These are phyloP conservation scores for Wickerhamomyces ciferrii DNA, from an alignment of 805 yeast species.

Conservation along the genomic window DNA sequence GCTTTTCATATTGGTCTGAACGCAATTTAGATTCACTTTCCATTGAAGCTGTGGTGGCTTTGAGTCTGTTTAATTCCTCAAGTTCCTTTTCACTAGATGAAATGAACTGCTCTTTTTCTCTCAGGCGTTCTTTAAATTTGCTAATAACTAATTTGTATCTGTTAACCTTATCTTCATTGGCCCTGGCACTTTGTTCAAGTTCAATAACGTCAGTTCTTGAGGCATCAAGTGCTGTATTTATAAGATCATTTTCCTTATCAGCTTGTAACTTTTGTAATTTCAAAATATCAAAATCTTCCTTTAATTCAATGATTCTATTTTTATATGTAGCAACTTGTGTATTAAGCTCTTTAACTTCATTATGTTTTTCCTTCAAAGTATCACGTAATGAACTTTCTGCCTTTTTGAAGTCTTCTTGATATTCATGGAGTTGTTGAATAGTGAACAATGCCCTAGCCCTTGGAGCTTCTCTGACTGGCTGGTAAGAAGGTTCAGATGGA, in stretches of 20 bases:
- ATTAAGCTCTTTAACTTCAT: conserved; percentile 10
- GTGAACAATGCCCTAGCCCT: conserved; percentile 22
- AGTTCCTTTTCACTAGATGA: conserved; percentile 1
- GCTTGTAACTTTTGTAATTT: conserved; percentile 14
- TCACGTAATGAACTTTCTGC: conserved; percentile 16
- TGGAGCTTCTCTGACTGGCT: conserved; percentile 11
- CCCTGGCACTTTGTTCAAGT: not conserved
- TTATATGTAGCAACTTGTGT: conserved; percentile 8
- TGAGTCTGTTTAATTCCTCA: conserved; percentile 1
- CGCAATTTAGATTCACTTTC: not conserved
- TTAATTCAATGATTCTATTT: conserved; percentile 13
- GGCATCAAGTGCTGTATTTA: conserved; percentile 9
- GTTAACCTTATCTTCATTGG: conserved; percentile 8
- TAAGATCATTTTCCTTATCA: conserved; percentile 11
- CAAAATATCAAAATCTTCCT: conserved; percentile 14
- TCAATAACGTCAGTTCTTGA: not conserved
- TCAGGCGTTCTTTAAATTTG: conserved; percentile 17
- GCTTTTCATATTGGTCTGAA: not conserved
- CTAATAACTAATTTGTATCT: conserved; percentile 12
- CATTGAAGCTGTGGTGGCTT: not conserved
- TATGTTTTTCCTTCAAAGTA: conserved; percentile 13
- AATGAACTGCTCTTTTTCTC: conserved; percentile 4
- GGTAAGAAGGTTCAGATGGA: conserved; percentile 7
- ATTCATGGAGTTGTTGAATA: conserved; percentile 21
- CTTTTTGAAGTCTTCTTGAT: conserved; percentile 21